Evolutionary conservation across 108 stramenopile species (phyloP), one percentile per base, ranked within the genome.

Genomic region (Pseudonitzschia delicatissima): DNA sequence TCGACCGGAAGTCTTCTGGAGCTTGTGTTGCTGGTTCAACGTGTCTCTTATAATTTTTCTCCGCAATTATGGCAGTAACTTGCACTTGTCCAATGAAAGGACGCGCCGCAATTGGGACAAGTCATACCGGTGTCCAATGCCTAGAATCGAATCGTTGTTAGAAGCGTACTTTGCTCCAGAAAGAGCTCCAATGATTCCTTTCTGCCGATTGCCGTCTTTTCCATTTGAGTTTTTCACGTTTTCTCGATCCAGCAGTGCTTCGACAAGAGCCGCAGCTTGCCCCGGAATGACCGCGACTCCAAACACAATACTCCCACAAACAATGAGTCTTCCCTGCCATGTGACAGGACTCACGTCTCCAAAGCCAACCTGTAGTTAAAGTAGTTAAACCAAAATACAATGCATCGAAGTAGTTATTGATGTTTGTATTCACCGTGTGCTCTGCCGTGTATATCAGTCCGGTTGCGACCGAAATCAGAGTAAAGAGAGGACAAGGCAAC

Each of bases 331-430:
- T 5, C 91, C 91, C 35, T 72, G 63, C 53, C 55, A 66, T 0
- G 91, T 92, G 17, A 90, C 73, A 5, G 91, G 91, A 9, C 76
- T 81, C 23, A 92, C 89, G 45, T 92, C 91, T 1, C 88, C 85
- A 57, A 89, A 89, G 5, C 85, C 88, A 20, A 86, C 83, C n/a
- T 0, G 88, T 86, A 15, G 52, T 55, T 23, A 52, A 33, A 17
- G 91, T 92, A 3, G 86, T 89, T 31, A 92, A 58, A 25, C 87
- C 87, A 65, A 92, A 92, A 68, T 92, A 92, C 4, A 92, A 59
- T 0, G 86, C 85, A 25, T 85, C 76, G 73, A 90, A 89, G 62
- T 87, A 92, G 57, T 89, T 83, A 12, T 77, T 68, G 20, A 92
- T 82, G 23, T 68, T 26, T 28, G 86, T 82, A 80, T 92, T 92